These are phyloP conservation scores for Melastoma candidum DNA, from an alignment of 441 rosid species.

Conservation along the genomic window DNA sequence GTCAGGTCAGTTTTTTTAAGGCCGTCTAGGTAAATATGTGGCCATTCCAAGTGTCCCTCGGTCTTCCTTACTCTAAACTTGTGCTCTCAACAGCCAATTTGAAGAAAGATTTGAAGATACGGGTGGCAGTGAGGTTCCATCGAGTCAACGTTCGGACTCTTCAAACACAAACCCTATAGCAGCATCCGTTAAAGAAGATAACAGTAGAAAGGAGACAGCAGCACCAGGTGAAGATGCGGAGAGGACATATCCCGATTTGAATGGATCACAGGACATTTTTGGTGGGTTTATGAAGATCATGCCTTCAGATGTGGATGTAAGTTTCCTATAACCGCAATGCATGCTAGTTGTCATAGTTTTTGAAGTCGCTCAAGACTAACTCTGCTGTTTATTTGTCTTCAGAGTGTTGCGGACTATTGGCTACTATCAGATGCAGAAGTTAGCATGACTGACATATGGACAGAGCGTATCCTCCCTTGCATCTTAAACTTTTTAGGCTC, in stretches of 20 bases:
- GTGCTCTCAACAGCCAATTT: conserved; percentile 2
- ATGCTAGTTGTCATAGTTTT: no score
- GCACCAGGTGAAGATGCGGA: conserved; percentile 39
- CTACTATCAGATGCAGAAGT: conserved; percentile 87
- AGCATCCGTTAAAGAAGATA: neutral
- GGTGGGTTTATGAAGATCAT: conserved; percentile 94
- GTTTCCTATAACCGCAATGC: conserved; percentile 19
- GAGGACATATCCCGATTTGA: conserved; percentile 40
- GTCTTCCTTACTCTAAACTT: neutral
- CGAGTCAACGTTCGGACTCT: neutral
- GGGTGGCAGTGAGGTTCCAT: neutral
- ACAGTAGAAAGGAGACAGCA: neutral
- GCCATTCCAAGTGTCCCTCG: neutral
- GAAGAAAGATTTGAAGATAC: conserved; percentile 7
- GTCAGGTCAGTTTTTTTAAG: conserved; percentile 26
- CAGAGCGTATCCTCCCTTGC: conserved; percentile 64
- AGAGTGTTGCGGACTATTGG: conserved; percentile 95
- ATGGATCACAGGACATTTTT: conserved; percentile 60
- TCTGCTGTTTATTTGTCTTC: conserved; percentile 4
- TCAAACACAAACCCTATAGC: neutral
- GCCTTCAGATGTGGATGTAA: conserved; percentile 86
- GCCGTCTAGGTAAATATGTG: neutral
- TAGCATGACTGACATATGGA: conserved; percentile 95
- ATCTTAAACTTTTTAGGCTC: no score
- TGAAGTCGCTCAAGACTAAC: conserved; percentile 2